phyloP scores from a whole-genome alignment of 306 rosid genomes.

The Dalbergia oliveri region DNA sequence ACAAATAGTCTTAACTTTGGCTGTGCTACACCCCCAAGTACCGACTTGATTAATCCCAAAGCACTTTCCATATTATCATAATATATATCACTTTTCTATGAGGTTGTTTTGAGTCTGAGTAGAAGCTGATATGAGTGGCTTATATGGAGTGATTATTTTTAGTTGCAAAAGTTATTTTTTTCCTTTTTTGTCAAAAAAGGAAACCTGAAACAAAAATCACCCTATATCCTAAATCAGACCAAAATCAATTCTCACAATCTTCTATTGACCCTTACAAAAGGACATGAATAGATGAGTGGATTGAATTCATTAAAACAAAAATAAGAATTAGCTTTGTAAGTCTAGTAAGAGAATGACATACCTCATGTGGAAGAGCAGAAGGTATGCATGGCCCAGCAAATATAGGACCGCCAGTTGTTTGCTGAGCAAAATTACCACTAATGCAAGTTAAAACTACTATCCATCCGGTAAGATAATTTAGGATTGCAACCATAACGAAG shows the following conservation, averaged over 20 bases:
- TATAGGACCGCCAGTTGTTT: constrained; percentile 76
- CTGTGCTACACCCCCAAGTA: not conserved
- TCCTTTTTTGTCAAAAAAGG: too few relatives aligned
- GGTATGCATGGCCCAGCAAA: constrained; percentile 92
- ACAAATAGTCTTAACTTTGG: constrained; percentile 17
- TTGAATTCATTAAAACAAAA: not conserved
- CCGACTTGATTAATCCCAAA: constrained; percentile 8
- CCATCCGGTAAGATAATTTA: constrained; percentile 16
- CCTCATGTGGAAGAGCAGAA: constrained; percentile 74
- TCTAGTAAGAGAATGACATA: constrained; percentile 47
- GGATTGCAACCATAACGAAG: constrained; percentile 34
- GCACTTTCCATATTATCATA: not conserved
- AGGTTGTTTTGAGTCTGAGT: too few relatives aligned
- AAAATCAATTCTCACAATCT: not conserved
- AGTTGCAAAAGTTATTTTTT: too few relatives aligned
- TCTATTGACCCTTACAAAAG: constrained; percentile 19
- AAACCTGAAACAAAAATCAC: too few relatives aligned
- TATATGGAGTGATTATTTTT: too few relatives aligned
- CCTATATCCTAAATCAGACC: constrained; percentile 14
- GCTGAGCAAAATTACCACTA: constrained; percentile 55
- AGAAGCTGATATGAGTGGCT: too few relatives aligned
- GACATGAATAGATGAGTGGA: not conserved
- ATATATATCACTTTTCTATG: too few relatives aligned
- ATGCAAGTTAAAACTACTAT: constrained; percentile 34
- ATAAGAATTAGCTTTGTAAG: not conserved